Conservation (phyloP, 768 basidiomycete species). For the Mycena polygramma region DNA sequence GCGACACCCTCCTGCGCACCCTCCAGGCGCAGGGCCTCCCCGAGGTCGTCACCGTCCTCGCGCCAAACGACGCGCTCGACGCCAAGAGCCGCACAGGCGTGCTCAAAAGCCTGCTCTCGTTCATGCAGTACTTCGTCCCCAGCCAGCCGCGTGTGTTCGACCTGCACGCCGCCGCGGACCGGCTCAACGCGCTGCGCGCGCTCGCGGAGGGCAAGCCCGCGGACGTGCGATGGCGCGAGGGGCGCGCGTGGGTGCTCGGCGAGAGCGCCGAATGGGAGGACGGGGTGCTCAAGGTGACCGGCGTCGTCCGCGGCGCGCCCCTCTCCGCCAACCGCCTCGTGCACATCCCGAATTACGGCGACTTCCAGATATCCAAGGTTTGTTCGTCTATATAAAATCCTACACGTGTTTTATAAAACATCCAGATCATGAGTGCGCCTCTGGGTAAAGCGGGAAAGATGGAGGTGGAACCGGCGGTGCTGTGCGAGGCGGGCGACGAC, state of each 20-base stretch:
- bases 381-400: too few species aligned
- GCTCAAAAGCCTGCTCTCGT: slow-evolving; percentile 91
- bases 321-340: slow-evolving; percentile 88
- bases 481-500: slow-evolving; percentile 75
- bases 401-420: too few species aligned
- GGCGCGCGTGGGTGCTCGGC: slow-evolving; percentile 81
- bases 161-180: slow-evolving; percentile 72
- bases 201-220: slow-evolving; percentile 88
- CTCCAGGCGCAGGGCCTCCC: slow-evolving; percentile 94
- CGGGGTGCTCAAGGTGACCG: slow-evolving; percentile 80
- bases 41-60: slow-evolving; percentile 81
- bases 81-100: slow-evolving; percentile 75
- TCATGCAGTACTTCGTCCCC: slow-evolving; percentile 96
- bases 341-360: slow-evolving; percentile 89
- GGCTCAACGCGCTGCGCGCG: slow-evolving; percentile 78
- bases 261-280: slow-evolving; percentile 71
- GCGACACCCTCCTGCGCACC: slow-evolving; percentile 88
- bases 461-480: slow-evolving; percentile 75
- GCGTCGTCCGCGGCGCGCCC: slow-evolving; percentile 83
- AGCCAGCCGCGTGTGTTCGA: slow-evolving; percentile 83
- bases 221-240: slow-evolving; percentile 87
- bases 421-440: slow-evolving; percentile 84
- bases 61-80: slow-evolving; percentile 66
- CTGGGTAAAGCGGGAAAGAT: slow-evolving; percentile 61
- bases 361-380: slow-evolving; percentile 90